Conservation (phyloP, 2,329 filamentous ascomycete species). For the Penicillium sp. region DNA sequence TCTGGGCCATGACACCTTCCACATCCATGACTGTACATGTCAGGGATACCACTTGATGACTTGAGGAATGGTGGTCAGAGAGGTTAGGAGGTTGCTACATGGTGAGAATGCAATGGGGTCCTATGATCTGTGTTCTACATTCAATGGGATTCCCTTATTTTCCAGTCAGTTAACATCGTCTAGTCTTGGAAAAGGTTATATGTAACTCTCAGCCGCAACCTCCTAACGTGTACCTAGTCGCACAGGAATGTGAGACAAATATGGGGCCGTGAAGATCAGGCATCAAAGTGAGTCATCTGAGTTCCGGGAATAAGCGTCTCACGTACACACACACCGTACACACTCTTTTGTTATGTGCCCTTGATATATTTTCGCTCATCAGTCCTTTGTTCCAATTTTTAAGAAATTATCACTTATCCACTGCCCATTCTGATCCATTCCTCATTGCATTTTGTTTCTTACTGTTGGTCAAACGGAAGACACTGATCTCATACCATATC, state of each 20-base stretch:
- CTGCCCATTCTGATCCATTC: too few species aligned
- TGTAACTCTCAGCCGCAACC: neutral
- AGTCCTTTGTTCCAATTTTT: neutral
- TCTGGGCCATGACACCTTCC: neutral
- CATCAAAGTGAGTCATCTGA: conserved; percentile 3
- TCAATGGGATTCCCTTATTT: neutral
- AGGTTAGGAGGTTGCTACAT: neutral
- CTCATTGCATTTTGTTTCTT: neutral
- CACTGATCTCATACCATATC: neutral
- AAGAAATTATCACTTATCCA: neutral
- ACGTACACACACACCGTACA: neutral
- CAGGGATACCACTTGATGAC: neutral
- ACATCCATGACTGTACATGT: neutral
- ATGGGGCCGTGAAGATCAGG: neutral
- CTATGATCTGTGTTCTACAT: neutral
- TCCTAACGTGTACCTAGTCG: neutral
- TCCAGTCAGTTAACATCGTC: neutral
- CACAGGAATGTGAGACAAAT: neutral
- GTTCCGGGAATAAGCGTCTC: conserved; percentile 1
- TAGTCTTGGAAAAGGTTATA: too few species aligned
- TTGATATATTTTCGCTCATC: neutral
- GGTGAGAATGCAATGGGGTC: neutral
- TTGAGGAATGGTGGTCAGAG: neutral
- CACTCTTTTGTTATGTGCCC: conserved; percentile 1
- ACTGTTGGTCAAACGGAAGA: neutral